Evolutionary conservation across 2,329 filamentous ascomycete genomes (phyloP), one percentile per base, ranked within the genome.

Genomic region (Fusarium chaquense): DNA sequence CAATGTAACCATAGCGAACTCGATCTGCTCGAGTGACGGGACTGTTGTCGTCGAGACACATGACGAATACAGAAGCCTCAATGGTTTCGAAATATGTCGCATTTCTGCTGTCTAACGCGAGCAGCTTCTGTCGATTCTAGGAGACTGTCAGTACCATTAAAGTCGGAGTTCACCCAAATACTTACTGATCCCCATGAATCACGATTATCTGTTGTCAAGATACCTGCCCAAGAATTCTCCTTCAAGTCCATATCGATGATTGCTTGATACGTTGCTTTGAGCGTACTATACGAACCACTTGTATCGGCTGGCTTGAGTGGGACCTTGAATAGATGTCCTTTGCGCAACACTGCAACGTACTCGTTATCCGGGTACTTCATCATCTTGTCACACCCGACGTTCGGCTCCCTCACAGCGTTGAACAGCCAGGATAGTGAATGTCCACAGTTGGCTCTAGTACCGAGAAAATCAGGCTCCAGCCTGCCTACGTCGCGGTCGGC

Each of bases 31-130:
- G 57, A 1, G 57, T 60, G 10, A 57, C 5, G 2, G 57, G 57
- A 22, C 57, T 59, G 10, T 60, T 32, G 5, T 60, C 57, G 11
- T 60, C 57, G 6, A 60, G 57, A n/a, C 57, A 60, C 41, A 60
- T 28, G 13, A 60, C 51, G 15, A 60, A 60, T 12, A 60, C 28
- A 28, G 57, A 40, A n/a, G 57, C 33, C 15, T 60, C 57, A 16
- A 60, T 45, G 0, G 33, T 47, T 11, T 57, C 15, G 28, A 60
- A 8, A n/a, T 57, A 60, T 2, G 18, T 2, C 20, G 2, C 3
- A 13, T 60, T 60, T 6, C 3, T 12, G 6, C 28, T 40, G 18
- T 33, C 41, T 4, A 41, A 46, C n/a, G 41, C n/a, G 10, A 60
- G 51, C 3, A 60, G 22, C 4, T 4, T 57, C 20, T 57, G 41